These are phyloP conservation scores for Penicillium sp. DNA, from an alignment of 2,329 filamentous ascomycete species.

Conservation along the genomic window DNA sequence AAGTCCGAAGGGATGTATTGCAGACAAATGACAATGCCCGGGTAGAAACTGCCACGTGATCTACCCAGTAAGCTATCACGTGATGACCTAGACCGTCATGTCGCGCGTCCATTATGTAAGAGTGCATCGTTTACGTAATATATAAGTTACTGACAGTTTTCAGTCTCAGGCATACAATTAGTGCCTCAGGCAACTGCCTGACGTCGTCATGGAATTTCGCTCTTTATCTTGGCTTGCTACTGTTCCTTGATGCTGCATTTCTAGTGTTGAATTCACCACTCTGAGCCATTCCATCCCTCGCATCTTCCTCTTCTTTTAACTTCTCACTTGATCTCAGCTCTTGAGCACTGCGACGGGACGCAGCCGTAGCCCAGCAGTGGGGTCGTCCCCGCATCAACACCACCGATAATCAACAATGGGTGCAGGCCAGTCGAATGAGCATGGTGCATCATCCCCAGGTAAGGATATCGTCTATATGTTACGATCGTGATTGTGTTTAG, in stretches of 20 bases:
- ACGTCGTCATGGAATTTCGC: conserved; percentile 11
- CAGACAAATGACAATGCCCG: not conserved
- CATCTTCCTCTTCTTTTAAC: not conserved
- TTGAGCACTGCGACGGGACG: not conserved
- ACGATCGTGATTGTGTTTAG: not conserved
- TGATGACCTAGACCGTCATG: no score
- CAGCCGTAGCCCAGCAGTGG: conserved; percentile 3
- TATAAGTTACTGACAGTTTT: fast-evolving
- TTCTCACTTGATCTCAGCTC: not conserved
- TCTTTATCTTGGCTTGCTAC: conserved; percentile 3
- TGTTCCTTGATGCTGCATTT: not conserved
- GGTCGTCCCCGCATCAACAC: conserved; percentile 13
- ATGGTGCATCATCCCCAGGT: conserved; percentile 36
- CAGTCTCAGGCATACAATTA: not conserved
- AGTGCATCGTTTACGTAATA: no score
- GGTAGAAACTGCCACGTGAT: no score
- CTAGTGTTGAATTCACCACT: not conserved
- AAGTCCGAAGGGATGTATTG: not conserved
- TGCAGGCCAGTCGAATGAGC: conserved; percentile 36
- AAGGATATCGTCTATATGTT: conserved; percentile 22
- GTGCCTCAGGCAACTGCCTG: conserved; percentile 15
- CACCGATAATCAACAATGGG: conserved; percentile 37
- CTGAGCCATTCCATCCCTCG: not conserved
- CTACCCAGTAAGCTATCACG: not conserved
- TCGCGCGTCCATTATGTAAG: no score